Base-by-base conservation (phyloP, 2,329 filamentous ascomycete species). In the Sporothrix brasiliensis region DNA sequence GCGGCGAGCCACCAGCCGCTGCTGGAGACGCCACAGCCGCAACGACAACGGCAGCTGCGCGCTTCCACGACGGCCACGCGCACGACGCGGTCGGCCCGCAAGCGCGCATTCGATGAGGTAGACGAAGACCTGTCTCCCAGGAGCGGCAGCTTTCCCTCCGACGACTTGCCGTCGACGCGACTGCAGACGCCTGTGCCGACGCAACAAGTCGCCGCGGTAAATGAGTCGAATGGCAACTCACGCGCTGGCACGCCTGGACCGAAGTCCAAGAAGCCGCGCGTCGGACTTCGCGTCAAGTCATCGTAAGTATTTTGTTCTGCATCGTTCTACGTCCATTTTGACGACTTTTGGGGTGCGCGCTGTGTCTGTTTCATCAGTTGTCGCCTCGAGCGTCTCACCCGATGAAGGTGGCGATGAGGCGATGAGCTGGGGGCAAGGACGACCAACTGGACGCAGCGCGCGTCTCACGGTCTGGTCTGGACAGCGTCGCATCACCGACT, bases 211-310 rank as follows among this genome's bases (percentile, higher is more conserved):
- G 49, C 65, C 16, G 24, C 67, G 30, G 41, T 60, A 52, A 58
- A 50, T 53, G 70, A 52, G 21, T 52, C 70, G 7, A 70, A 52
- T 21, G 19, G 30, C 14, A 83, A 81, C 74, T 90, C 88, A 44
- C 86, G 88, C 74, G 87, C 87, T 70, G 86, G 83, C 69, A 91
- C 89, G 44, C 89, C 88, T 7, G 81, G 84, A 56, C 81, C 84
- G 69, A 86, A 85, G 53, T 79, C 82, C 72, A 89, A 89, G 83
- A 89, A 86, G 79, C 81, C 83, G 66, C 86, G 87, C 77, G 85
- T 84, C 68, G 88, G 88, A 52, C 83, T 87, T 72, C 88, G 89
- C 74, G 85, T 90, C 77, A 91, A 91, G 80, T 86, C 85, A 79
- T 91, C 89, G 89, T 90, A 82, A 86, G 88, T 89, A 73, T 74